Evolutionary conservation across 2,329 filamentous ascomycete genomes (phyloP).

Genomic region (Dactylellina haptotyla): DNA sequence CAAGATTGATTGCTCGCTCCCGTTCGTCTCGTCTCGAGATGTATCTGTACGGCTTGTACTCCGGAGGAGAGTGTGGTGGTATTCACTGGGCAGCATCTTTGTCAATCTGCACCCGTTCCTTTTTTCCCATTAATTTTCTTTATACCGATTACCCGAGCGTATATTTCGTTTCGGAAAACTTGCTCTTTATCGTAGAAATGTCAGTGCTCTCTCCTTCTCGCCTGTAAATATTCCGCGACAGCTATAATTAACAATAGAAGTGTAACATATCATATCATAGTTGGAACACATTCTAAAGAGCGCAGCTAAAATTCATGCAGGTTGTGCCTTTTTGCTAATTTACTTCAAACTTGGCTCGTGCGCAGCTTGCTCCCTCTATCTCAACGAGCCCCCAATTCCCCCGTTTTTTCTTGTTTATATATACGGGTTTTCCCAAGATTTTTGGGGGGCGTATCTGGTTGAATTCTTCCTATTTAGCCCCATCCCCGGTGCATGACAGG

Average conservation of each 20-base stretch:
- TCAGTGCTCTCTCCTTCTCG: neutral
- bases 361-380: conserved; percentile 39
- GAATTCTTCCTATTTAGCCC: conserved; percentile 54
- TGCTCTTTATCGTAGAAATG: conserved; percentile 1
- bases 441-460: neutral
- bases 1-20: conserved; percentile 7
- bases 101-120: too few species aligned
- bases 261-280: conserved; percentile 1
- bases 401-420: conserved; percentile 13
- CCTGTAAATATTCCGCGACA: neutral
- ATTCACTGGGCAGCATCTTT: neutral
- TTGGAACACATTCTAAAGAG: conserved; percentile 2
- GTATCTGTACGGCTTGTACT: too few species aligned
- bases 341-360: conserved; percentile 55
- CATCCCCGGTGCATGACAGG: conserved; percentile 39
- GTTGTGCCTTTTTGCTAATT: conserved; percentile 31
- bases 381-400: neutral
- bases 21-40: conserved; percentile 8
- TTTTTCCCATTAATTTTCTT: too few species aligned
- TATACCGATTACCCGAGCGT: conserved; percentile 2
- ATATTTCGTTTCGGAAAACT: neutral
- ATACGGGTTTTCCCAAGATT: neutral
- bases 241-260: neutral
- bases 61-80: neutral
- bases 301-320: conserved; percentile 33